Conservation (phyloP, 805 yeast genomes). For the Saccharomyces jurei region DNA sequence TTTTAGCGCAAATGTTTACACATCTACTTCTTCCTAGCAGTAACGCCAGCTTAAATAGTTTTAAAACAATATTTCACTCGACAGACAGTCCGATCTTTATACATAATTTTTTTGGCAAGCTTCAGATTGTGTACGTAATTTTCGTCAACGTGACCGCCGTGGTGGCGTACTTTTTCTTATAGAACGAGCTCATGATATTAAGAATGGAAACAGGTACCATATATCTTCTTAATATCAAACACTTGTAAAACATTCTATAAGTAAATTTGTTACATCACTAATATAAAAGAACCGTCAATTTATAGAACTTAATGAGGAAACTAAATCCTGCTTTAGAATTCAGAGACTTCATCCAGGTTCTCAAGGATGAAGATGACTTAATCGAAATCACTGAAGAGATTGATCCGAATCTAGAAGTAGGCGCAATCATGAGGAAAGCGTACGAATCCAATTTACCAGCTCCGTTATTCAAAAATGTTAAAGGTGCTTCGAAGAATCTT, state of each 20-base stretch:
- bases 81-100: background rate
- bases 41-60: background rate
- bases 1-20: background rate
- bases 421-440: conserved; percentile 25
- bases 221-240: background rate
- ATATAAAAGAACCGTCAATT: background rate
- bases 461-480: conserved; percentile 20
- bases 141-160: background rate
- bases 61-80: background rate
- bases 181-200: background rate
- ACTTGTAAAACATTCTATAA: background rate
- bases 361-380: conserved; percentile 20
- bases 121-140: background rate
- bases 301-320: background rate
- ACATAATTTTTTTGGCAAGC: background rate
- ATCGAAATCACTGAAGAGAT: conserved; percentile 19
- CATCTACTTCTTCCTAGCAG: background rate
- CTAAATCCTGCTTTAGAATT: conserved; percentile 19
- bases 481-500: conserved; percentile 10
- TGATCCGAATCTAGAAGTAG: conserved; percentile 24
- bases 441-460: conserved; percentile 20
- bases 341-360: conserved; percentile 21
- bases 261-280: background rate
- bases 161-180: background rate
- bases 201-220: background rate